These are phyloP conservation scores for Nicotiana benthamiana DNA, from an alignment of 257 asterid species.

Conservation along the genomic window DNA sequence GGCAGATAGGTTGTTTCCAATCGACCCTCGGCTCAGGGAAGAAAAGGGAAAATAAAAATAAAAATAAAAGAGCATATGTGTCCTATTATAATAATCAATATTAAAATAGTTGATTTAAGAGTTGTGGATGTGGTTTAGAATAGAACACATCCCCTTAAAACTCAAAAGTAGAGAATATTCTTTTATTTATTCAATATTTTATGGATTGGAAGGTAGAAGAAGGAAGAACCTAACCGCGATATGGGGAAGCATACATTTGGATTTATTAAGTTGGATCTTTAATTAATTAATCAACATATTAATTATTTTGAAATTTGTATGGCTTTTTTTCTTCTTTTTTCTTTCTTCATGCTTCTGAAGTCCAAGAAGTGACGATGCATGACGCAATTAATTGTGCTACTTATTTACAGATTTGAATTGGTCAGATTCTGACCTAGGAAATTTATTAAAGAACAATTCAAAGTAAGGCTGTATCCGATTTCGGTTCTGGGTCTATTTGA, in stretches of 20 bases:
- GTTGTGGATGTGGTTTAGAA: slow-evolving; percentile 13
- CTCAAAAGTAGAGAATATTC: background rate
- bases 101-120: background rate
- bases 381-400: background rate
- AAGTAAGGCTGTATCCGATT: too few relatives aligned
- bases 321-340: background rate
- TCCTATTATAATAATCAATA: background rate
- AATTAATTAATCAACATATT: slow-evolving; percentile 6
- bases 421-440: background rate
- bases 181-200: background rate
- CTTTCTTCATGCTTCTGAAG: background rate
- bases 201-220: slow-evolving; percentile 14
- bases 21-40: too few relatives aligned
- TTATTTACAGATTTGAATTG: background rate
- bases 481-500: too few relatives aligned
- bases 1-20: too few relatives aligned
- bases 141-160: slow-evolving; percentile 13
- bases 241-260: background rate
- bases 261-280: slow-evolving; percentile 6
- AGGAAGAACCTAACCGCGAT: slow-evolving; percentile 16
- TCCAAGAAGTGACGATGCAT: background rate
- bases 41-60: too few relatives aligned
- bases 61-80: too few relatives aligned
- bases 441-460: background rate
- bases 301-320: slow-evolving; percentile 8